phyloP scores from a whole-genome alignment of 805 yeast genomes.

The Torulaspora delbrueckii region DNA sequence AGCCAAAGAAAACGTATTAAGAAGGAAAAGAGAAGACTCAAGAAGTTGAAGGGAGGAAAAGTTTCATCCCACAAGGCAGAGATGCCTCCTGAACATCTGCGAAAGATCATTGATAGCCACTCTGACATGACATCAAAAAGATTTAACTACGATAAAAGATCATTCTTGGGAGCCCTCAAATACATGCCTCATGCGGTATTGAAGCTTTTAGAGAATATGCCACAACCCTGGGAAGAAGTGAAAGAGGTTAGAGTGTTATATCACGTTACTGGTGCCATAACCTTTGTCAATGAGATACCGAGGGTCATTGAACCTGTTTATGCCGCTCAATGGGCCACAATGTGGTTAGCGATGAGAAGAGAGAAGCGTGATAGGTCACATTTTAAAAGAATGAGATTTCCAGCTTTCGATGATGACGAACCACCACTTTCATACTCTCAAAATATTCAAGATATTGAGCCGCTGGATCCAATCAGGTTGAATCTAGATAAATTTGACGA shows the following conservation, averaged over 20 bases:
- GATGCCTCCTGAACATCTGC: constrained; percentile 90
- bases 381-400: constrained; percentile 88
- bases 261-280: constrained; percentile 89
- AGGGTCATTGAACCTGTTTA: constrained; percentile 89
- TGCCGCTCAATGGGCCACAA: constrained; percentile 91
- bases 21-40: constrained; percentile 32
- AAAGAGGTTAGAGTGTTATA: constrained; percentile 85
- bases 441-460: constrained; percentile 65
- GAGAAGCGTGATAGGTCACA: constrained; percentile 88
- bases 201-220: constrained; percentile 90
- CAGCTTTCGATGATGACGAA: constrained; percentile 97
- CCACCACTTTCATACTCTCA: constrained; percentile 85
- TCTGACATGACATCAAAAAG: constrained; percentile 78
- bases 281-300: constrained; percentile 90
- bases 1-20: constrained; percentile 11
- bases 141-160: constrained; percentile 76
- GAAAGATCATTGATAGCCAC: constrained; percentile 78
- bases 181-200: constrained; percentile 94
- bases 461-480: constrained; percentile 63
- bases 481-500: constrained; percentile 65
- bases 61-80: constrained; percentile 63
- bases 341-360: constrained; percentile 89
- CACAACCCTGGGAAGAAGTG: constrained; percentile 94
- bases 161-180: constrained; percentile 85
- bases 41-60: constrained; percentile 38